phyloP scores from a whole-genome alignment of 331 rosid species.

The Cydonia oblonga region DNA sequence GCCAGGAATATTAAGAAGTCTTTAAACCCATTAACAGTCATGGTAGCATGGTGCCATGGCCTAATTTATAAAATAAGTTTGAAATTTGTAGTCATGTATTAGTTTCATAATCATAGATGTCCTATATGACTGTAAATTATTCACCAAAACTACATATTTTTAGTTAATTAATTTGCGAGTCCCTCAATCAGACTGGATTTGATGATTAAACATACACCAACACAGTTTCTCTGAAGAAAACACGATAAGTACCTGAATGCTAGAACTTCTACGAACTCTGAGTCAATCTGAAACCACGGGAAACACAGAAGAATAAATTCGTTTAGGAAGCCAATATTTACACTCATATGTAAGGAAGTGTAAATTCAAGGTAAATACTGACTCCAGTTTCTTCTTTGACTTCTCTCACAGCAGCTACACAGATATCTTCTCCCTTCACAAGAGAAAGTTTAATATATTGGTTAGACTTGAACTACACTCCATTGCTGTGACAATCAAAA shows the following conservation, averaged over 20 bases:
- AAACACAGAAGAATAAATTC: not conserved
- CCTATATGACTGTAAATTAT: not conserved
- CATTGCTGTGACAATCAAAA: not conserved
- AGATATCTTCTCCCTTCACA: slow-evolving; percentile 71
- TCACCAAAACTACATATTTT: not conserved
- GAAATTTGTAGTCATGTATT: not conserved
- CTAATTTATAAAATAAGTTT: not conserved
- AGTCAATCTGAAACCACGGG: slow-evolving; percentile 49
- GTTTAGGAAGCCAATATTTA: not conserved
- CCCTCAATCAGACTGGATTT: not conserved
- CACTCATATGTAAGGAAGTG: not conserved
- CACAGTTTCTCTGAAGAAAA: not conserved
- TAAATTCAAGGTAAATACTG: slow-evolving; percentile 23
- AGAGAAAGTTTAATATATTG: slow-evolving; percentile 6
- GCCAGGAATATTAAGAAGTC: not conserved
- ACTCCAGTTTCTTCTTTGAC: slow-evolving; percentile 94
- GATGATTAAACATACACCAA: not conserved
- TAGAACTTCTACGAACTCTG: slow-evolving; percentile 65
- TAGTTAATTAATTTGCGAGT: not conserved
- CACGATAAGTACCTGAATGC: slow-evolving; percentile 50
- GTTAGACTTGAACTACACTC: not conserved
- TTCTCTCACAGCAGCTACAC: slow-evolving; percentile 69
- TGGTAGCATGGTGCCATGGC: not conserved
- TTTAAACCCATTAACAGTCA: not conserved
- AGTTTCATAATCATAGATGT: not conserved